These are phyloP conservation scores for Fusarium poae DNA, from an alignment of 2,329 filamentous ascomycete species.

Conservation along the genomic window DNA sequence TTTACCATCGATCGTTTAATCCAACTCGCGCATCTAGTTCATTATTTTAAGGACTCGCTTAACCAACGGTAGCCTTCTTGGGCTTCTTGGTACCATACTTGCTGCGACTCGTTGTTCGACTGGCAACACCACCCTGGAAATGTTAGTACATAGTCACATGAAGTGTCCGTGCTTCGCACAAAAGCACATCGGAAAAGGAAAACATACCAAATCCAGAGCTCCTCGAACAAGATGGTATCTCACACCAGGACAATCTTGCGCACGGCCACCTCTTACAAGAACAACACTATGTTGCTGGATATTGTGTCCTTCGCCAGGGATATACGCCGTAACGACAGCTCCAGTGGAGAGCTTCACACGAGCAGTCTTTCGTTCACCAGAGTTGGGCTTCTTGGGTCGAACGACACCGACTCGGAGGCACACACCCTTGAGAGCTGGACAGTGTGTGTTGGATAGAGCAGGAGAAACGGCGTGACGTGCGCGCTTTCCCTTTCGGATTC, in stretches of 20 bases:
- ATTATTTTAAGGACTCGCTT: slow-evolving; percentile 16
- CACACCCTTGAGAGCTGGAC: slow-evolving; percentile 92
- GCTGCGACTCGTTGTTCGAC: slow-evolving; percentile 84
- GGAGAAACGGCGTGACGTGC: slow-evolving; percentile 91
- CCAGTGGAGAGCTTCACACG: slow-evolving; percentile 90
- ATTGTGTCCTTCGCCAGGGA: slow-evolving; percentile 97
- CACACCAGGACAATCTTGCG: slow-evolving; percentile 98
- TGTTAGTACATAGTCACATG: slow-evolving; percentile 26
- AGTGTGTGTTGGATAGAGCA: slow-evolving; percentile 75
- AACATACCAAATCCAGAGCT: slow-evolving; percentile 88
- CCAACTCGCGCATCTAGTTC: neutral
- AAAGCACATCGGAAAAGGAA: neutral
- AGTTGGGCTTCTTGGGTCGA: slow-evolving; percentile 99
- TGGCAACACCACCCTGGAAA: slow-evolving; percentile 86
- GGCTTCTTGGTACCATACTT: slow-evolving; percentile 99
- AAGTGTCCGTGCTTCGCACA: neutral
- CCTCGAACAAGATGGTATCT: slow-evolving; percentile 94
- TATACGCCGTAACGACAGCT: slow-evolving; percentile 90
- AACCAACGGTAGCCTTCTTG: slow-evolving; percentile 77
- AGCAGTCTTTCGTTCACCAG: slow-evolving; percentile 94
- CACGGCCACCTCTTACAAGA: slow-evolving; percentile 90
- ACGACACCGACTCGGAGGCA: slow-evolving; percentile 94
- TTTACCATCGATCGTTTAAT: neutral
- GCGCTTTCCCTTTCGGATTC: slow-evolving; percentile 82
- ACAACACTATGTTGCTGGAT: slow-evolving; percentile 99